Percentiles rank a stretch among this genome's conserved stretches.
phyloP scores from a whole-genome alignment of 2,329 filamentous ascomycete genomes.

The Aspergillus puulaauensis region DNA sequence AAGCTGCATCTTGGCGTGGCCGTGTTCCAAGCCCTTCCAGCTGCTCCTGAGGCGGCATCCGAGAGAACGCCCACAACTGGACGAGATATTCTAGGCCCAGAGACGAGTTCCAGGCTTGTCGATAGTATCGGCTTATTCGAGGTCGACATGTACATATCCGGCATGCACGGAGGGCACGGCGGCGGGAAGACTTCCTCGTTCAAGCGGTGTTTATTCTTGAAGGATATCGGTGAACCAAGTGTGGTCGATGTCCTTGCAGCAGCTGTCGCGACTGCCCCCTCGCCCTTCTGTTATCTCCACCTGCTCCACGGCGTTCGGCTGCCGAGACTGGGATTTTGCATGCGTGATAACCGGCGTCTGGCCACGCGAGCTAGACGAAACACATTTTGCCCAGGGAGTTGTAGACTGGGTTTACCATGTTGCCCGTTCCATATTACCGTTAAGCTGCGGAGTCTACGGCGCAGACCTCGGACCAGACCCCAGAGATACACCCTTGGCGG shows the following conservation, averaged over 20 bases:
- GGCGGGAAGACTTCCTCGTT: conserved; percentile 62
- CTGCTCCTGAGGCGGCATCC: conserved; percentile 4
- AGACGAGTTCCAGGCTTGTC: conserved; percentile 35
- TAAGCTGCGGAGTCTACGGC: conserved; percentile 55
- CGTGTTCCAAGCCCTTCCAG: conserved; percentile 44
- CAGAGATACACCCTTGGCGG: conserved; percentile 53
- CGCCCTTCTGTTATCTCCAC: conserved; percentile 61
- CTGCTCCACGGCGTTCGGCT: conserved; percentile 65
- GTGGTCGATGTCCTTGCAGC: conserved; percentile 41
- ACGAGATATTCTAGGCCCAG: conserved; percentile 33
- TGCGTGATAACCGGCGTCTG: conserved; percentile 65
- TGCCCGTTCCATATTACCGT: conserved; percentile 47
- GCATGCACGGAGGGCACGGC: conserved; percentile 60
- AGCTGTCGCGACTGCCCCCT: conserved; percentile 52
- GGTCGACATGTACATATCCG: conserved; percentile 60
- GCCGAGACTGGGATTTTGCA: conserved; percentile 63
- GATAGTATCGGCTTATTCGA: conserved; percentile 57
- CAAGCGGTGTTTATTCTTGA: conserved; percentile 64
- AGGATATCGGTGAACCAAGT: conserved; percentile 40
- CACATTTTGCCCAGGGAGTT: conserved; percentile 36
- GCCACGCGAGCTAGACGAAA: conserved; percentile 54
- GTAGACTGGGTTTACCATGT: conserved; percentile 60
- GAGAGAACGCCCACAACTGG: conserved; percentile 9
- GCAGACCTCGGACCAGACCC: conserved; percentile 65
- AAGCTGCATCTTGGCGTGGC: conserved; percentile 55